These are phyloP conservation scores for Skeletonema costatum DNA, from an alignment of 108 stramenopile genomes.

Conservation along the genomic window DNA sequence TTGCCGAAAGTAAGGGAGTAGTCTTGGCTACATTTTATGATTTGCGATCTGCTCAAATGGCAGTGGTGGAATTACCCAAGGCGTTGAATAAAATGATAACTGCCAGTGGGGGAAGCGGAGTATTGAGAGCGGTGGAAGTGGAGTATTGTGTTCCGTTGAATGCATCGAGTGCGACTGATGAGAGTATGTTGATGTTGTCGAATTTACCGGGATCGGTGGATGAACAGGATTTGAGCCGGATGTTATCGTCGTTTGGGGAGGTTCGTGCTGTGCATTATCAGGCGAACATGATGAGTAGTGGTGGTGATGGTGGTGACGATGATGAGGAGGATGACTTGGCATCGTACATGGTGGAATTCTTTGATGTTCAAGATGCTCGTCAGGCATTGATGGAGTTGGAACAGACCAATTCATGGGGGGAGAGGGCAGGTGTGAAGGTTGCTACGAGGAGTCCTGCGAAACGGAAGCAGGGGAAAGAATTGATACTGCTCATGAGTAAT, in stretches of 20 bases:
- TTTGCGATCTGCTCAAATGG: conserved; percentile 76
- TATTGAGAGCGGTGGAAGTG: conserved; percentile 53
- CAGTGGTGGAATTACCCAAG: conserved; percentile 70
- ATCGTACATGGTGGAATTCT: conserved; percentile 84
- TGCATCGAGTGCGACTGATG: conserved; percentile 79
- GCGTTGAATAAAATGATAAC: conserved; percentile 27
- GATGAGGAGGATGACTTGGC: conserved; percentile 41
- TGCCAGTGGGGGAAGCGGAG: conserved; percentile 24
- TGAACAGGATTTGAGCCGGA: conserved; percentile 56
- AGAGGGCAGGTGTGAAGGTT: conserved; percentile 64
- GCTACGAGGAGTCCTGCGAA: conserved; percentile 64
- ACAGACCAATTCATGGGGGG: conserved; percentile 83
- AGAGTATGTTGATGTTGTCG: conserved; percentile 72
- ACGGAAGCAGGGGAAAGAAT: conserved; percentile 77
- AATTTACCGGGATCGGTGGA: conserved; percentile 67
- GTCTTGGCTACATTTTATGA: conserved; percentile 85
- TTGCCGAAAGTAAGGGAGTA: conserved; percentile 67
- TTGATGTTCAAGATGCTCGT: conserved; percentile 87
- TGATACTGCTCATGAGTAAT: conserved; percentile 70
- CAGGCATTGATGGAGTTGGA: conserved; percentile 85
- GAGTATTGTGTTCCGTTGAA: conserved; percentile 84
- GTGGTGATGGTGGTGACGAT: conserved; percentile 28
- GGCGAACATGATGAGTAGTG: conserved; percentile 16
- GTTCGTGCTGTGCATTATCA: conserved; percentile 70
- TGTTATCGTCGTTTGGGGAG: conserved; percentile 78